phyloP scores from a whole-genome alignment of 1,284 basidiomycete genomes.

The Omphalotus olearius region DNA sequence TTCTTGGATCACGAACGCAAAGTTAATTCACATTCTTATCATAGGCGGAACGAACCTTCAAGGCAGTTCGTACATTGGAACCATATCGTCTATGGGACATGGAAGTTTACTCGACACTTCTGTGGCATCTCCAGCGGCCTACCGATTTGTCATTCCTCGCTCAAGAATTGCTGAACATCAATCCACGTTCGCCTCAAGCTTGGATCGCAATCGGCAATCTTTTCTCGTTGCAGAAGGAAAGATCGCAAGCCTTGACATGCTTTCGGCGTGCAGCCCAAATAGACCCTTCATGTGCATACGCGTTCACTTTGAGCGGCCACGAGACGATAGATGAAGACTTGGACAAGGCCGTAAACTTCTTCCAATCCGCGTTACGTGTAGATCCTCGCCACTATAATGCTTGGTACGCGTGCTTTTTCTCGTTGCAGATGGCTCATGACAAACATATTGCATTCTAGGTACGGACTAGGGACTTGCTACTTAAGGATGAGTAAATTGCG shows the following conservation, averaged over 20 bases:
- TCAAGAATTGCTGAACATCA: slow-evolving; percentile 82
- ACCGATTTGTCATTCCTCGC: slow-evolving; percentile 85
- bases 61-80: slow-evolving; percentile 71
- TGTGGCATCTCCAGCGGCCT: slow-evolving; percentile 87
- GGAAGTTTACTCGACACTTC: slow-evolving; percentile 90
- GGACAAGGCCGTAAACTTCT: slow-evolving; percentile 85
- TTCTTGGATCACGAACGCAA: slow-evolving; percentile 12
- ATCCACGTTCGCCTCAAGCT: slow-evolving; percentile 77
- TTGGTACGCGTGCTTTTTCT: slow-evolving; percentile 56
- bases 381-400: slow-evolving; percentile 93
- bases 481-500: slow-evolving; percentile 86
- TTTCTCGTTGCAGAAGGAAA: slow-evolving; percentile 89
- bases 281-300: slow-evolving; percentile 84
- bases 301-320: slow-evolving; percentile 91
- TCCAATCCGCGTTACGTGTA: slow-evolving; percentile 82
- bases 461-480: slow-evolving; percentile 94
- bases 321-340: slow-evolving; percentile 93
- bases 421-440: slow-evolving; percentile 18
- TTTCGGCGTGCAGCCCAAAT: slow-evolving; percentile 85
- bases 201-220: slow-evolving; percentile 95
- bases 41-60: slow-evolving; percentile 85
- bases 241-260: slow-evolving; percentile 86
- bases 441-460: slow-evolving; percentile 54
- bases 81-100: slow-evolving; percentile 86
- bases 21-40: slow-evolving; percentile 22